Base-by-base conservation (phyloP, 805 yeast species). In the Cyberlindnera veronae region DNA sequence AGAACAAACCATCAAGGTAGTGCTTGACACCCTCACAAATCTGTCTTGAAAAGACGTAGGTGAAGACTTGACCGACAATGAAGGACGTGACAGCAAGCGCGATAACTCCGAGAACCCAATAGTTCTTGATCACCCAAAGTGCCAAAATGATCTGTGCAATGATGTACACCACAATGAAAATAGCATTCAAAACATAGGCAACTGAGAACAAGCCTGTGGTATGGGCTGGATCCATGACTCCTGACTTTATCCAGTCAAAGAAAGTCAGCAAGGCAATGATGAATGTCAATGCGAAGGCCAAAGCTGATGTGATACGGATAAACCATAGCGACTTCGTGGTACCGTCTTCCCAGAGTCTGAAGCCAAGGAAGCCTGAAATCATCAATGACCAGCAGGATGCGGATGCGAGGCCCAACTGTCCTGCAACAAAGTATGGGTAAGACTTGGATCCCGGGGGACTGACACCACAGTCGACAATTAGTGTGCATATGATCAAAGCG, bases 271-370 rank as follows among this genome's bases (percentile, higher is more conserved):
- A 50, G 1, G 88, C 67, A 5, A 88, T 70, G 20, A 87, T 60
- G 55, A 84, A 90, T 43, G 83, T 77, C 20, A 81, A 61, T 1
- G 71, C 66, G 53, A 87, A 89, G 55, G 86, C 79, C 1, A 66
- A 50, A 2, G 69, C 36, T n/a, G 87, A 69, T 1, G 76, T 50
- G 3, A 71, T 36, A 44, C 87, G 69, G 30, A 84, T 61, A 4
- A 69, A 56, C 59, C 77, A 63, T 69, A 86, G 72, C 1, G 95
- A 79, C 42, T 58, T 67, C 14, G 61, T 56, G 1, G 96, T 83
- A 15, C 97, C 97, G 61, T 91, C 99, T 61, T 90, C 97, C 95
- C 96, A 93, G 26, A 90, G 64, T 61, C 89, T 93, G 61, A 88
- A 88, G 15, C 91, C 90, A 15, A 89, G 63, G 5, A 93, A 57